Conservation (phyloP, 176 grass and related monocot species). For the Hyparrhenia diplandra region DNA sequence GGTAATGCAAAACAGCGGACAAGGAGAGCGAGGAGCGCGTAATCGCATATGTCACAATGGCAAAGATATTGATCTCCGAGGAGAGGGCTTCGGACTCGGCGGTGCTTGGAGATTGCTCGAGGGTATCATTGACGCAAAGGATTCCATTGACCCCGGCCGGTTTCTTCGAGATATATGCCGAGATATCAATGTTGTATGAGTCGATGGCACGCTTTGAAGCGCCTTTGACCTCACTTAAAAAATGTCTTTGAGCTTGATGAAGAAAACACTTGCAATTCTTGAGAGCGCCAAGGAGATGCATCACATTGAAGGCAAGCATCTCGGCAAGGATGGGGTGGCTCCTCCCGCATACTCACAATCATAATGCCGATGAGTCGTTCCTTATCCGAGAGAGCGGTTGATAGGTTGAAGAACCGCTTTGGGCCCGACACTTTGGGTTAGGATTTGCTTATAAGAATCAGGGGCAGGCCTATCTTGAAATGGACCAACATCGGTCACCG, state of each 20-base stretch:
- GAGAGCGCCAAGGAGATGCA: constrained; percentile 44
- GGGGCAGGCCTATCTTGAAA: constrained; percentile 52
- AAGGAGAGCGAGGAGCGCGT: constrained; percentile 67
- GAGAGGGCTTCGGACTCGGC: constrained; percentile 49
- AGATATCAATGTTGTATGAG: constrained; percentile 62
- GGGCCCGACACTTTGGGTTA: constrained; percentile 59
- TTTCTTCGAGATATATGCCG: constrained; percentile 45
- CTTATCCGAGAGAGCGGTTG: constrained; percentile 66
- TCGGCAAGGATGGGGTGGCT: constrained; percentile 68
- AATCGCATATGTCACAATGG: constrained; percentile 53
- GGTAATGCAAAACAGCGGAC: constrained; percentile 32
- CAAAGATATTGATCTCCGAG: constrained; percentile 45
- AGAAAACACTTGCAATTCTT: constrained; percentile 49
- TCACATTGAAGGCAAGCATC: constrained; percentile 55
- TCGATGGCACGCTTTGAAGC: constrained; percentile 55
- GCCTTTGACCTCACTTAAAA: constrained; percentile 41
- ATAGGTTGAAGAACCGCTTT: constrained; percentile 67
- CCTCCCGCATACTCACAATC: constrained; percentile 48
- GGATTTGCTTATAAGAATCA: constrained; percentile 82
- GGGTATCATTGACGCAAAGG: constrained; percentile 58
- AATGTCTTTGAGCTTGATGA: constrained; percentile 64
- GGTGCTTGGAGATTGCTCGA: constrained; percentile 68
- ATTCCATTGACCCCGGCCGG: constrained; percentile 1
- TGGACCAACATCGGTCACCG: constrained; percentile 31
- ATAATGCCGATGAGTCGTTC: constrained; percentile 58